Conservation (phyloP, 139 green algal genomes). For the Medakamo hakoo region DNA sequence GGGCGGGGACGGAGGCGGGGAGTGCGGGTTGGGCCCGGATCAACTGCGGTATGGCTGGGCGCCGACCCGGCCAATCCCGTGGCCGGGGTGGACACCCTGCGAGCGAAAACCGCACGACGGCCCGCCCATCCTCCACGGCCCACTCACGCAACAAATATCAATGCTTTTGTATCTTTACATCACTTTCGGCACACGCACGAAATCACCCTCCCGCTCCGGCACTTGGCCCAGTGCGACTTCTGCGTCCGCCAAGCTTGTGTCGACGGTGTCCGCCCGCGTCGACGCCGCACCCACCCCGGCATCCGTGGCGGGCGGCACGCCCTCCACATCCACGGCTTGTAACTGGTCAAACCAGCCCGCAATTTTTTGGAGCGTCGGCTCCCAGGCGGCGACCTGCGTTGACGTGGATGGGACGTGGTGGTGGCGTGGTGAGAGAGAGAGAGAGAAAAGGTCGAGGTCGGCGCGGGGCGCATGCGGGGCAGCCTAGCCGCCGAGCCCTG, state of each 20-base stretch:
- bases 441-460: neutral
- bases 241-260: constrained; percentile 8
- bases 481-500: no score
- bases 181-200: constrained; percentile 48
- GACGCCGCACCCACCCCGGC: constrained; percentile 16
- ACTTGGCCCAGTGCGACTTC: constrained; percentile 28
- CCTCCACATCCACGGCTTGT: constrained; percentile 39
- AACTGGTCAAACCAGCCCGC: constrained; percentile 66
- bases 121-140: no score
- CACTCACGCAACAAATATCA: no score
- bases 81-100: no score
- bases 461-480: neutral
- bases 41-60: no score
- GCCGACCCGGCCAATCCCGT: no score
- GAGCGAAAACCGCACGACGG: no score
- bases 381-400: constrained; percentile 41
- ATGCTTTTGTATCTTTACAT: constrained; percentile 5
- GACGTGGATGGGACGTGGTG: no score
- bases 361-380: constrained; percentile 45
- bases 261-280: constrained; percentile 30
- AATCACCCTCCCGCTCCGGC: constrained; percentile 23
- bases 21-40: no score
- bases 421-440: neutral
- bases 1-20: no score
- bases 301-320: constrained; percentile 37